These are phyloP conservation scores for Ashbya aceris DNA, from an alignment of 1,139 yeast genomes.

Conservation along the genomic window DNA sequence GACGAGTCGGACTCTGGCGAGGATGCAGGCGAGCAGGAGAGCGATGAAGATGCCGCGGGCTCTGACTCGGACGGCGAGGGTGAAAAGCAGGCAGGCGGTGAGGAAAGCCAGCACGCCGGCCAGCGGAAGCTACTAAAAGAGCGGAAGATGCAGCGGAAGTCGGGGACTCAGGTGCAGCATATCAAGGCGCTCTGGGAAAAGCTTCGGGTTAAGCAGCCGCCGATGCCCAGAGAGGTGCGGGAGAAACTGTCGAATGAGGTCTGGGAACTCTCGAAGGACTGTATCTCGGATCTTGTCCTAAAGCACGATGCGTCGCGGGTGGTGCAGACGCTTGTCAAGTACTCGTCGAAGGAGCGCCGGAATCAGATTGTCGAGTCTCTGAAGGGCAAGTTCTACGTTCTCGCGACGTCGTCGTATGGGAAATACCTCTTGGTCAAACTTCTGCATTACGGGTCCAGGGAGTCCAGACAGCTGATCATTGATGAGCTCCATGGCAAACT, in stretches of 20 bases:
- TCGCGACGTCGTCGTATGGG: slow-evolving; percentile 91
- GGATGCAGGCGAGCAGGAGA: slow-evolving; percentile 24
- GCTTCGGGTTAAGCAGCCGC: slow-evolving; percentile 76
- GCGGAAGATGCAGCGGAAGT: slow-evolving; percentile 76
- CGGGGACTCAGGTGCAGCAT: slow-evolving; percentile 77
- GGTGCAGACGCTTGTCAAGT: slow-evolving; percentile 87
- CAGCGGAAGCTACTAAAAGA: slow-evolving; percentile 72
- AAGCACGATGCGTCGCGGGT: slow-evolving; percentile 97
- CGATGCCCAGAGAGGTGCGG: slow-evolving; percentile 69
- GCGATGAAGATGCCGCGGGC: slow-evolving; percentile 22
- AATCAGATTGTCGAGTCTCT: slow-evolving; percentile 58
- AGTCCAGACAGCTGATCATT: slow-evolving; percentile 63
- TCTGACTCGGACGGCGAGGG: slow-evolving; percentile 18
- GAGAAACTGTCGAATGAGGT: slow-evolving; percentile 74
- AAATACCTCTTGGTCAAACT: slow-evolving; percentile 83
- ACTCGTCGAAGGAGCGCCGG: slow-evolving; percentile 73
- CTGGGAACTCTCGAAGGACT: slow-evolving; percentile 73
- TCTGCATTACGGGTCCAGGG: slow-evolving; percentile 83
- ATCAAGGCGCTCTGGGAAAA: slow-evolving; percentile 89
- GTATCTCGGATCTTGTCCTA: slow-evolving; percentile 73
- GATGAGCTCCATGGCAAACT: slow-evolving; percentile 84
- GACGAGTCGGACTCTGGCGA: slow-evolving; percentile 21
- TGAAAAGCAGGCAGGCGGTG: slow-evolving; percentile 30
- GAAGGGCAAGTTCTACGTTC: slow-evolving; percentile 66
- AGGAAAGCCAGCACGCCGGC: slow-evolving; percentile 52